phyloP scores from a whole-genome alignment of 768 basidiomycete genomes.

The Lentinula raphanica region DNA sequence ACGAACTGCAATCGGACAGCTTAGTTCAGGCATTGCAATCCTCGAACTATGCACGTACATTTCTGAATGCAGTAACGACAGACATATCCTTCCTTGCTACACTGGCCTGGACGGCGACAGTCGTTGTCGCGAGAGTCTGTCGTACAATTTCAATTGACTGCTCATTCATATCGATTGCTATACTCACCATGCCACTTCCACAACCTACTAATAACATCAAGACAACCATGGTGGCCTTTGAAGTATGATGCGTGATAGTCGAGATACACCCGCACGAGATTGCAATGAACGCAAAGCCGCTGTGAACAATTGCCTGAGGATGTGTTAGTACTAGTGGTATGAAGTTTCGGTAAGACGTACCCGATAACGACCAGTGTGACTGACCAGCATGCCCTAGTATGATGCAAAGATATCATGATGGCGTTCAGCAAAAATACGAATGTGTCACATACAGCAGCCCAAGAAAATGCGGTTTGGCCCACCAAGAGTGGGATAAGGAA shows the following conservation, averaged over 20 bases:
- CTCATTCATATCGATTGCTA: neutral
- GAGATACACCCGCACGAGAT: slow-evolving; percentile 66
- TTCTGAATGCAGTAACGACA: slow-evolving; percentile 48
- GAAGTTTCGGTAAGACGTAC: slow-evolving; percentile 27
- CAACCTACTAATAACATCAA: slow-evolving; percentile 56
- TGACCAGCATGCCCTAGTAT: slow-evolving; percentile 56
- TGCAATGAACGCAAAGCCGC: slow-evolving; percentile 65
- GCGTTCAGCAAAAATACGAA: neutral
- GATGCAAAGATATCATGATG: neutral
- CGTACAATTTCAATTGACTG: neutral
- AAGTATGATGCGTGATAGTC: slow-evolving; percentile 46
- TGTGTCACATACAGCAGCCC: slow-evolving; percentile 39
- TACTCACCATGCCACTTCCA: slow-evolving; percentile 50
- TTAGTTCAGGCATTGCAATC: neutral
- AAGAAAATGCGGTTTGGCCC: slow-evolving; percentile 55
- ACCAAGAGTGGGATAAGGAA: slow-evolving; percentile 68
- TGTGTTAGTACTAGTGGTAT: neutral
- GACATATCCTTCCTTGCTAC: slow-evolving; percentile 70
- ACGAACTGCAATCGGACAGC: slow-evolving; percentile 42
- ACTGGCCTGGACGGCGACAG: slow-evolving; percentile 68
- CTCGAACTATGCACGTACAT: neutral
- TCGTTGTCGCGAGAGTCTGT: slow-evolving; percentile 57
- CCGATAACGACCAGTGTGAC: slow-evolving; percentile 58
- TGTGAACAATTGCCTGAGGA: slow-evolving; percentile 46
- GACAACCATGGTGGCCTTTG: slow-evolving; percentile 48